A percentile compares a stretch with the other conserved stretches of the same genome.
Evolutionary conservation across 2,329 filamentous ascomycete species (phyloP).

Genomic region (Exophiala sp.): DNA sequence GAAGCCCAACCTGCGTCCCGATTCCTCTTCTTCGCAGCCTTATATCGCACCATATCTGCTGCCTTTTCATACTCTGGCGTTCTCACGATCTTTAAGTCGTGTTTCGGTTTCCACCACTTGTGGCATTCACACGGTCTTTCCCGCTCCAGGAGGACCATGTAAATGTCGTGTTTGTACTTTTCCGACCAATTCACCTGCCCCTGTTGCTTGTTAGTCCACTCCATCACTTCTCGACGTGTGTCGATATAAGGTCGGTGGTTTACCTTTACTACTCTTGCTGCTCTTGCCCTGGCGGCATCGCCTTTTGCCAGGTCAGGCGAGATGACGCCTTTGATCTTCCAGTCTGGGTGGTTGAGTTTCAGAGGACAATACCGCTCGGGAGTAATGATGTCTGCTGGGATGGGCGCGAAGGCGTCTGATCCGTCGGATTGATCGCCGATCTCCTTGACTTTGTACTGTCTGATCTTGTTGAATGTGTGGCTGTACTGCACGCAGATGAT

Average conservation of each 20-base stretch:
- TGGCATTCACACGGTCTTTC: background rate
- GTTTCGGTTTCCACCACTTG: background rate
- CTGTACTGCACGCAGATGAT: background rate
- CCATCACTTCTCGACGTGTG: too few relatives aligned
- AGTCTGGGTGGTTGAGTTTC: background rate
- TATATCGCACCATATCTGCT: background rate
- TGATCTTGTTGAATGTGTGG: background rate
- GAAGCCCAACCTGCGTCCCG: too few relatives aligned
- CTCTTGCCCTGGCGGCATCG: too few relatives aligned
- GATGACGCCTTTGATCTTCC: background rate
- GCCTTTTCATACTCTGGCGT: background rate
- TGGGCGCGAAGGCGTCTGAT: background rate
- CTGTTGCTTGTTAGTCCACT: background rate
- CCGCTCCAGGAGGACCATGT: background rate
- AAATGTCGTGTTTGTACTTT: background rate
- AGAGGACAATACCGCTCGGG: background rate
- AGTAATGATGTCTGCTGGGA: background rate
- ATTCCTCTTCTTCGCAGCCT: too few relatives aligned
- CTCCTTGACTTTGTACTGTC: background rate
- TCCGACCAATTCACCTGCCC: background rate
- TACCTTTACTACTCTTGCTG: too few relatives aligned
- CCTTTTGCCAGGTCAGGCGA: too few relatives aligned
- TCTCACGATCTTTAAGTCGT: background rate
- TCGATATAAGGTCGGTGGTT: too few relatives aligned
- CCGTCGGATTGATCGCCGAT: background rate